Conservation (phyloP, 2,329 filamentous ascomycete genomes). For the Hypoxylon sp. region DNA sequence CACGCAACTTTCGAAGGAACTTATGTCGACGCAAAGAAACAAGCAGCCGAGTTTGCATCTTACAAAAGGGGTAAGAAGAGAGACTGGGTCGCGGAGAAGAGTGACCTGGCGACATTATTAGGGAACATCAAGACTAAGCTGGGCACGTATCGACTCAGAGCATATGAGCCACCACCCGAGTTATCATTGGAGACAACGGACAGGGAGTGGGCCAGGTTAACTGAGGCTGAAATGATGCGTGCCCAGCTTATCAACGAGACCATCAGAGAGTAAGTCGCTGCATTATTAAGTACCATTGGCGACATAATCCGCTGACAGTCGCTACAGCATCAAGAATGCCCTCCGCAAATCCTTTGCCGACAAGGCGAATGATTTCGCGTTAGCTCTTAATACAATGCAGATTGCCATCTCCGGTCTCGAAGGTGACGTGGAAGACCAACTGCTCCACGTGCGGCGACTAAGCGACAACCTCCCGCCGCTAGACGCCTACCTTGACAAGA, state of each 20-base stretch:
- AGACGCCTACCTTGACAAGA: slow-evolving; percentile 90
- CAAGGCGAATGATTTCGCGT: slow-evolving; percentile 97
- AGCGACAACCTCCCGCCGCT: slow-evolving; percentile 88
- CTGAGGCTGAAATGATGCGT: slow-evolving; percentile 85
- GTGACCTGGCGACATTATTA: slow-evolving; percentile 89
- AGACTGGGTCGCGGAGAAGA: slow-evolving; percentile 97
- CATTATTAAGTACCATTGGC: neutral
- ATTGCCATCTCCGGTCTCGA: slow-evolving; percentile 96
- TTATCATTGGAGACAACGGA: slow-evolving; percentile 87
- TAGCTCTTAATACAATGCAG: slow-evolving; percentile 94
- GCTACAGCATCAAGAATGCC: slow-evolving; percentile 86
- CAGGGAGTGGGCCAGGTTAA: slow-evolving; percentile 81
- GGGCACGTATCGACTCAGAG: slow-evolving; percentile 89
- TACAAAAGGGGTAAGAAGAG: slow-evolving; percentile 94
- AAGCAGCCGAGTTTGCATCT: slow-evolving; percentile 82
- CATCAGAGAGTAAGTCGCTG: slow-evolving; percentile 81
- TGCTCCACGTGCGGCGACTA: slow-evolving; percentile 86
- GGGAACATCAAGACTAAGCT: slow-evolving; percentile 99
- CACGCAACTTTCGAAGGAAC: slow-evolving; percentile 88
- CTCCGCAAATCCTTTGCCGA: slow-evolving; percentile 94
- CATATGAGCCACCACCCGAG: slow-evolving; percentile 90
- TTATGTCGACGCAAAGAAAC: slow-evolving; percentile 90
- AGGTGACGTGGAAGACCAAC: slow-evolving; percentile 94
- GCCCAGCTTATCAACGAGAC: slow-evolving; percentile 98
- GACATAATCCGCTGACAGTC: slow-evolving; percentile 42